Evolutionary conservation across 2,329 filamentous ascomycete genomes (phyloP).

Genomic region (Aspergillus ochraceus): DNA sequence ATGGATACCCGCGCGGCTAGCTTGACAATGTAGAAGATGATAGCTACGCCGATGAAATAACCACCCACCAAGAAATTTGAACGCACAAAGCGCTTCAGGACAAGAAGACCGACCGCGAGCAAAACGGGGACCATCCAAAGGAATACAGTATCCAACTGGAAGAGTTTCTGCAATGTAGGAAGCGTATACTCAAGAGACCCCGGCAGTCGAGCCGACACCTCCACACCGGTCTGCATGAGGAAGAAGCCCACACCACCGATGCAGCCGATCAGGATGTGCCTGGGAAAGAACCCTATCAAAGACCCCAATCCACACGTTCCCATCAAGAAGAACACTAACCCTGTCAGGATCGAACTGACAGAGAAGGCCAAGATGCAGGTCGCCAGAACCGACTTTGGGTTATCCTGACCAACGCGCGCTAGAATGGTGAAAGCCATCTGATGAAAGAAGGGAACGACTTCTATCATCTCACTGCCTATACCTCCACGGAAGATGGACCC

Average conservation of each 20-base stretch:
- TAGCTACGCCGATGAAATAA: constrained; percentile 79
- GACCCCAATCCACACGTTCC: constrained; percentile 85
- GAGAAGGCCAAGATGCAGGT: constrained; percentile 93
- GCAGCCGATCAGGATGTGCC: constrained; percentile 93
- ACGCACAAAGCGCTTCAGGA: constrained; percentile 71
- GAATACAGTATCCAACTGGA: constrained; percentile 70
- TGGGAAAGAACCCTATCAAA: constrained; percentile 93
- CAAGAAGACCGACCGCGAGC: constrained; percentile 74
- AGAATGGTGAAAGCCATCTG: constrained; percentile 95
- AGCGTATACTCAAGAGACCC: constrained; percentile 81
- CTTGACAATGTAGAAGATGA: constrained; percentile 54
- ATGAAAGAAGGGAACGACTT: constrained; percentile 98
- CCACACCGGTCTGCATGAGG: constrained; percentile 83
- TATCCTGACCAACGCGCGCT: constrained; percentile 71
- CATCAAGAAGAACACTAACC: constrained; percentile 87
- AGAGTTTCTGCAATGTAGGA: constrained; percentile 71
- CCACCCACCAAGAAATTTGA: constrained; percentile 83
- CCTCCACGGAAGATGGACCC: constrained; percentile 88
- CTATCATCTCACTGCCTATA: constrained; percentile 95
- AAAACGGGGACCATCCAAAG: constrained; percentile 81
- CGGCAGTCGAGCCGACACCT: constrained; percentile 86
- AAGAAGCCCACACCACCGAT: constrained; percentile 98
- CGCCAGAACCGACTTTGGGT: constrained; percentile 82
- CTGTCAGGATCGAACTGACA: constrained; percentile 86
- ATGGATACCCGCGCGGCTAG: constrained; percentile 63